Evolutionary conservation across 1,139 yeast species (phyloP).

Genomic region (Suhomyces yuchorum): DNA sequence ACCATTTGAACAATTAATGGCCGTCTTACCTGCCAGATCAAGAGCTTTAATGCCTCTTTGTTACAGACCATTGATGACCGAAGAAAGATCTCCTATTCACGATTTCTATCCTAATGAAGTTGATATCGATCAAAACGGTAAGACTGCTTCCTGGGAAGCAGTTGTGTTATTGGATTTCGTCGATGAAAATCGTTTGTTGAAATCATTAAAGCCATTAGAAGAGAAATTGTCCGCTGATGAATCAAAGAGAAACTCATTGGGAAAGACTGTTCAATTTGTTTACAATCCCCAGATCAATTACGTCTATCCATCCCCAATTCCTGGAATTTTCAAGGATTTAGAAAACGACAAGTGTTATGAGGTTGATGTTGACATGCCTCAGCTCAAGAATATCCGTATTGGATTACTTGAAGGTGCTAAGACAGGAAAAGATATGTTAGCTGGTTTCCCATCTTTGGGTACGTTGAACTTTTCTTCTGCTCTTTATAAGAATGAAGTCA

Average conservation of each 20-base stretch:
- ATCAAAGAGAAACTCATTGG: conserved; percentile 69
- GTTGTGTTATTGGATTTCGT: conserved; percentile 94
- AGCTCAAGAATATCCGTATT: conserved; percentile 49
- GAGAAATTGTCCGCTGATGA: conserved; percentile 68
- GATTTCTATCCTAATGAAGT: conserved; percentile 92
- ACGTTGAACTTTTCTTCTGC: conserved; percentile 61
- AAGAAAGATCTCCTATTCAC: conserved; percentile 79
- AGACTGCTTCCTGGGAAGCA: conserved; percentile 97
- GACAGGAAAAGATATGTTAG: conserved; percentile 68
- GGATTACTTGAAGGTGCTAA: conserved; percentile 72
- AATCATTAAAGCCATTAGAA: conserved; percentile 68
- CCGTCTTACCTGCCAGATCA: conserved; percentile 94
- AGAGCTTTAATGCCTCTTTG: conserved; percentile 74
- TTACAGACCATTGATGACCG: conserved; percentile 86
- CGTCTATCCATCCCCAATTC: conserved; percentile 75
- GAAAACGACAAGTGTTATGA: conserved; percentile 79
- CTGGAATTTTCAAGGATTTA: conserved; percentile 75
- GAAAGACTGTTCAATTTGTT: conserved; percentile 64
- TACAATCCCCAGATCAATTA: conserved; percentile 77
- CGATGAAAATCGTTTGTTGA: conserved; percentile 73
- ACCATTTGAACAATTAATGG: conserved; percentile 97
- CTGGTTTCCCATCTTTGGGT: conserved; percentile 87
- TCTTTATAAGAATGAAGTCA: conserved; percentile 61
- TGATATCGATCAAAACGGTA: conserved; percentile 89
- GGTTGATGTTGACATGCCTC: conserved; percentile 52